Conservation (phyloP, 129 eudicot species). For the Ambrosia artemisiifolia region DNA sequence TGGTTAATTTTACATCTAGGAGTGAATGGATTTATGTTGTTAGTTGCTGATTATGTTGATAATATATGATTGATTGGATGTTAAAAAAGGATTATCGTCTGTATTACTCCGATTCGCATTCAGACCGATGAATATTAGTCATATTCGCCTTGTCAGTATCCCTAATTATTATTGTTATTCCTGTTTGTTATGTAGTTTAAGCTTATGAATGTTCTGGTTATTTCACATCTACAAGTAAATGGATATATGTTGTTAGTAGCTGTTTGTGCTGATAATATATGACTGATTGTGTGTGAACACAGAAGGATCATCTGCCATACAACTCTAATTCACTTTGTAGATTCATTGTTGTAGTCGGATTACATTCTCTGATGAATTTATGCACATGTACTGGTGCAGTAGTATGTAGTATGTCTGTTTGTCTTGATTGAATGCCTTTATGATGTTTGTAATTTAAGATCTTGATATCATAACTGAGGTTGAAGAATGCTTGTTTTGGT, state of each 20-base stretch:
- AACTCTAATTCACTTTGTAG: neutral
- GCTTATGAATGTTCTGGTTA: neutral
- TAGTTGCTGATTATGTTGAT: no score
- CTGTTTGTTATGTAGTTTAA: conserved; percentile 10
- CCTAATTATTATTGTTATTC: neutral
- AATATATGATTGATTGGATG: no score
- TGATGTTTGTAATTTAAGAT: neutral
- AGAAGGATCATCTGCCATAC: neutral
- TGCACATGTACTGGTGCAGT: neutral
- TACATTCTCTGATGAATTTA: neutral
- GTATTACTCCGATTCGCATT: no score
- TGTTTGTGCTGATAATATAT: neutral
- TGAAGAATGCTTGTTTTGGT: conserved; percentile 12
- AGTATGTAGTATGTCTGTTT: conserved; percentile 3
- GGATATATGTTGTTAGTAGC: neutral
- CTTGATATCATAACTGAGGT: neutral
- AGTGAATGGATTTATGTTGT: no score
- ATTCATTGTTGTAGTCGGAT: neutral
- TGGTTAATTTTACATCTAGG: no score
- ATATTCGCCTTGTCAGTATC: no score
- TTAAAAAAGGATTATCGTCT: no score
- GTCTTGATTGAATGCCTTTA: conserved; percentile 12
- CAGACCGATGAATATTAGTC: no score
- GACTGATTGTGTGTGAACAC: neutral
- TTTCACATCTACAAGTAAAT: conserved; percentile 6